phyloP scores from a whole-genome alignment of 2,329 filamentous ascomycete species.

The Metarhizium sp. region DNA sequence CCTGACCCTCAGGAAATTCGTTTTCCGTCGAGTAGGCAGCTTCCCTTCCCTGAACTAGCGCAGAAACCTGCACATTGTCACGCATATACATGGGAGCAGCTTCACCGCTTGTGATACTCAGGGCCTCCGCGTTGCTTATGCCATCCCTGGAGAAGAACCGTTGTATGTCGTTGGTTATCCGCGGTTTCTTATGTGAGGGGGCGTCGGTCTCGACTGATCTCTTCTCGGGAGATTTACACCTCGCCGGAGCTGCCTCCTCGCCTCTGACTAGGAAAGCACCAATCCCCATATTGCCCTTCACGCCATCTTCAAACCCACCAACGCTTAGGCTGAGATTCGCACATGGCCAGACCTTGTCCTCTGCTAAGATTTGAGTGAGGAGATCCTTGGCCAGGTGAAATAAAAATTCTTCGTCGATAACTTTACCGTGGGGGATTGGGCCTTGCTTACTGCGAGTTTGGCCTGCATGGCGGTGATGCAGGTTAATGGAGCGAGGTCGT shows the following conservation, averaged over 20 bases:
- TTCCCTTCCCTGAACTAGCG: background rate
- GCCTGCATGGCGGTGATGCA: constrained; percentile 68
- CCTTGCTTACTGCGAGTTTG: constrained; percentile 67
- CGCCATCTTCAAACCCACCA: constrained; percentile 83
- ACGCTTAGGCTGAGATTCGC: constrained; percentile 83
- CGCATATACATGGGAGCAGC: background rate
- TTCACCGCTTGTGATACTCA: constrained; percentile 3
- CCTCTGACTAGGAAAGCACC: constrained; percentile 75
- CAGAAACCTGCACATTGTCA: background rate
- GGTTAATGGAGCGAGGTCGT: constrained; percentile 73
- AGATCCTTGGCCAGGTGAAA: constrained; percentile 70
- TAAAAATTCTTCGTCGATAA: constrained; percentile 61
- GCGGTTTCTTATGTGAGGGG: constrained; percentile 19
- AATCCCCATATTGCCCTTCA: constrained; percentile 78
- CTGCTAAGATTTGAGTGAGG: constrained; percentile 65
- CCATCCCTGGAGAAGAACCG: constrained; percentile 43
- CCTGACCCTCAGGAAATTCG: constrained; percentile 11
- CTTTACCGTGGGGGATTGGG: constrained; percentile 67
- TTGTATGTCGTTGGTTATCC: constrained; percentile 40
- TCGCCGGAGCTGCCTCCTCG: constrained; percentile 45
- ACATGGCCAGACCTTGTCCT: constrained; percentile 82
- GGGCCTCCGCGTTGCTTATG: background rate
- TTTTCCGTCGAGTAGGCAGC: background rate
- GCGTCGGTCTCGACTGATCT: constrained; percentile 3
- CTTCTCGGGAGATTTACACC: constrained; percentile 10